Evolutionary conservation across 331 rosid species (phyloP), one percentile per base, ranked within the genome.

Genomic region (Rosa hybrid): DNA sequence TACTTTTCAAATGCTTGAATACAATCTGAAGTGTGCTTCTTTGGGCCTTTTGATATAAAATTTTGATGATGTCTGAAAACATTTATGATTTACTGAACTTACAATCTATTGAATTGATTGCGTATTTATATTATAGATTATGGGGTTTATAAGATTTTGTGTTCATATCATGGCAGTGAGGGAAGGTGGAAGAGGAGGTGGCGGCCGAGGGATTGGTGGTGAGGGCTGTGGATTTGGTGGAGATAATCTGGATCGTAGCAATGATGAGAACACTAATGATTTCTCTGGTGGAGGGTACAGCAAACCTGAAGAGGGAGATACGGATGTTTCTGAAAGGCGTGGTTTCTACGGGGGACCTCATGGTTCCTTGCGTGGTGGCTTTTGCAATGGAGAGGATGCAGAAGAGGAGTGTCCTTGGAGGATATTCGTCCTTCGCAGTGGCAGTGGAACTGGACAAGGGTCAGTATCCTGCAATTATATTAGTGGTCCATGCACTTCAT

Each of bases 351-450:
- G 95, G 78, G 98, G 83, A 18, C 84, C 97, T 4, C 92, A 91
- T 44, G 87, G 85, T 39, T 56, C 96, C 48, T 89, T 83, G 81
- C 95, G 91, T 8, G 97, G 94, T 75, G 97, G 91, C 70, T 89
- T 83, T 72, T 83, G 90, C 87, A 90, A 92, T 54, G 98, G 92
- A 0, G 98, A 95, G 12, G 86, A 69, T 44, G 87, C 67, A 11
- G 97, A 91, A 44, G 98, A 93, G 11, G 98, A 92, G 72, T 90
- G 92, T 2, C 94, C 98, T 46, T 85, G 90, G 6, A 86, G 98
- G 80, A 4, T 38, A 6, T 90, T 79, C 85, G 98, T 92, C 1
- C 98, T 98, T 41, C 97, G 82, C 81, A 95, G 98, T 84, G 98
- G 38, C 38, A 34, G 38, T 34, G 38, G 98, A 45, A 92, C 98